Evolutionary conservation across 176 grass and related monocot genomes (phyloP).

Genomic region (Tillandsia leiboldiana): DNA sequence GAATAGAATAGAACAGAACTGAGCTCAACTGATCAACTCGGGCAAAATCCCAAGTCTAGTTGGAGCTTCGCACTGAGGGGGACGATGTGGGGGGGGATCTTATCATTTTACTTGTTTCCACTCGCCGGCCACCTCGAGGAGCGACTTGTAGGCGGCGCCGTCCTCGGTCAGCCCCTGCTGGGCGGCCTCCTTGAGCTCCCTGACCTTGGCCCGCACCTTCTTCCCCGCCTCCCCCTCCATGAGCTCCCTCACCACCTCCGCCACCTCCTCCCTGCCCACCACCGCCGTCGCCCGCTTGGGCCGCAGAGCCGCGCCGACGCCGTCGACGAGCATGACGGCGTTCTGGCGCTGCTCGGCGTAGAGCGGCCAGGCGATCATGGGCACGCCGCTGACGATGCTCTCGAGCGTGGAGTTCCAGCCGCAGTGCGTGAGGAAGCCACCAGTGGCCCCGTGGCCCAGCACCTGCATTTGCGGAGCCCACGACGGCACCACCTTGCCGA

Average conservation of each 20-base stretch:
- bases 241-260: constrained; percentile 7
- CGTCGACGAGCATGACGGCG: constrained; percentile 30
- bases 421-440: constrained; percentile 54
- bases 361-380: constrained; percentile 54
- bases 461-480: constrained; percentile 36
- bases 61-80: too few species aligned
- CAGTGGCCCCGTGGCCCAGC: constrained; percentile 14
- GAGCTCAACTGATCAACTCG: too few species aligned
- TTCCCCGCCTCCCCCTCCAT: constrained; percentile 43
- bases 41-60: too few species aligned
- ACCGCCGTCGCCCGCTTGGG: background rate
- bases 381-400: constrained; percentile 25
- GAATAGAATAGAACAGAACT: too few species aligned
- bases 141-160: constrained; percentile 10
- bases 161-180: constrained; percentile 12
- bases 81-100: too few species aligned
- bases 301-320: constrained; percentile 12
- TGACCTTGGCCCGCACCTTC: constrained; percentile 1
- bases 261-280: constrained; percentile 28
- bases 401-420: constrained; percentile 64
- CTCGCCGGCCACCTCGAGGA: constrained; percentile 8
- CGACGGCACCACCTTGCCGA: constrained; percentile 3
- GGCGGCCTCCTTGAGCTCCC: constrained; percentile 20
- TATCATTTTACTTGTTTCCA: constrained; percentile 19
- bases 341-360: constrained; percentile 60